phyloP scores from a whole-genome alignment of 2,329 filamentous ascomycete genomes.

The Ophiostoma pallidulum region DNA sequence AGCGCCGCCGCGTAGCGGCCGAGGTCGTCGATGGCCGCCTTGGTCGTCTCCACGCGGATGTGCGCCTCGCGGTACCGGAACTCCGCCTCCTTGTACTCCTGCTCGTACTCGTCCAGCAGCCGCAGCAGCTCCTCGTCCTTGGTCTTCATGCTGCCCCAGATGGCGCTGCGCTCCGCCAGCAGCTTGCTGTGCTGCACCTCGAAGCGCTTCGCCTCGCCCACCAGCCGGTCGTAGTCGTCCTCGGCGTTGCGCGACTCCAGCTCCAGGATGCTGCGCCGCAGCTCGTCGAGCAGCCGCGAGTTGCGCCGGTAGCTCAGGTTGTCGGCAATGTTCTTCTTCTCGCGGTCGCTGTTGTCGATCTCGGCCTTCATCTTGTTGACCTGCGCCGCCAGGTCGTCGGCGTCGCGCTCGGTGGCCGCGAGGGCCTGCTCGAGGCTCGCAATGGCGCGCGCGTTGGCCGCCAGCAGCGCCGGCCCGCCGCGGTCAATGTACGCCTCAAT shows the following conservation, averaged over 20 bases:
- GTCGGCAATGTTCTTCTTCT: constrained; percentile 77
- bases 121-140: constrained; percentile 73
- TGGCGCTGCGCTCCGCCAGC: constrained; percentile 60
- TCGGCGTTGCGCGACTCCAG: constrained; percentile 72
- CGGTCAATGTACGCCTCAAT: constrained; percentile 72
- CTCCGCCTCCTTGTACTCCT: constrained; percentile 77
- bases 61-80: constrained; percentile 75
- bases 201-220: constrained; percentile 56
- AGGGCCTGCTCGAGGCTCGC: constrained; percentile 58
- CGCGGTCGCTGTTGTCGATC: constrained; percentile 68
- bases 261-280: constrained; percentile 61
- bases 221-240: constrained; percentile 69
- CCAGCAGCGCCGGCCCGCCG: constrained; percentile 64
- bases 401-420: constrained; percentile 55
- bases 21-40: constrained; percentile 85
- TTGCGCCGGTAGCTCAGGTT: constrained; percentile 81
- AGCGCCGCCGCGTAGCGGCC: constrained; percentile 73
- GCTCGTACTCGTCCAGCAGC: constrained; percentile 69
- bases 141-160: constrained; percentile 70
- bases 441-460: constrained; percentile 60
- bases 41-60: constrained; percentile 84
- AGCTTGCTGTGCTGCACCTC: constrained; percentile 60
- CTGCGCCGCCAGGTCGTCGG: constrained; percentile 54
- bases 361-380: constrained; percentile 72
- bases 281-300: constrained; percentile 54